phyloP scores from a whole-genome alignment of 306 rosid species.

The Malus sylvestris region DNA sequence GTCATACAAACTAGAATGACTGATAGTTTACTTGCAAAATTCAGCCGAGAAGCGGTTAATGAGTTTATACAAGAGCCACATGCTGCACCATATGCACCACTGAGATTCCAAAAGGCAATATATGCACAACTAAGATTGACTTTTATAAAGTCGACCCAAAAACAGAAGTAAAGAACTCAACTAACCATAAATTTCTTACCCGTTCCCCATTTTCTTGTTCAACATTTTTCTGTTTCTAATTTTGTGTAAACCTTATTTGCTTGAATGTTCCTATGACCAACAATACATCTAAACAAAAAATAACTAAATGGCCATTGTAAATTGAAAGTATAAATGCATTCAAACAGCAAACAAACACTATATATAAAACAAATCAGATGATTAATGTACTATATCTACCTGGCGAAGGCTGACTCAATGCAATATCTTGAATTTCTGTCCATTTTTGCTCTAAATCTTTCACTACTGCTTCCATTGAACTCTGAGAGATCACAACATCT shows the following conservation, averaged over 20 bases:
- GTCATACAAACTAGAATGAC: not conserved
- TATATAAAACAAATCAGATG: not conserved
- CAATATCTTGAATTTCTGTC: conserved; percentile 58
- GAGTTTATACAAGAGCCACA: not conserved
- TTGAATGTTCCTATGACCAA: not conserved
- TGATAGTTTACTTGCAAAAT: not conserved
- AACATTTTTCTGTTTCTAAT: not conserved
- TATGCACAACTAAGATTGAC: not conserved
- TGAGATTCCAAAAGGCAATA: not conserved
- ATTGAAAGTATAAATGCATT: not conserved
- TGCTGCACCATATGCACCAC: not conserved
- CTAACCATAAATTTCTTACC: not conserved
- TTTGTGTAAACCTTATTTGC: not conserved
- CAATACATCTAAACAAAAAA: not conserved
- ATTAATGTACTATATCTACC: conserved; percentile 44
- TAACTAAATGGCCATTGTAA: not conserved
- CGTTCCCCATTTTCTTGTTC: not conserved
- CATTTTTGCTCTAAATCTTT: conserved; percentile 56
- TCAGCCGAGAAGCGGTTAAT: not conserved
- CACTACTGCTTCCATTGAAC: conserved; percentile 54
- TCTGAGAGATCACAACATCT: conserved; percentile 29
- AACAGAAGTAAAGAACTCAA: not conserved
- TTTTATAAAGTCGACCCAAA: not conserved
- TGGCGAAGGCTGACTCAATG: conserved; percentile 72
- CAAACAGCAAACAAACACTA: not conserved